Evolutionary conservation across 345 rosid species (phyloP).

Genomic region (Populus nigra): DNA sequence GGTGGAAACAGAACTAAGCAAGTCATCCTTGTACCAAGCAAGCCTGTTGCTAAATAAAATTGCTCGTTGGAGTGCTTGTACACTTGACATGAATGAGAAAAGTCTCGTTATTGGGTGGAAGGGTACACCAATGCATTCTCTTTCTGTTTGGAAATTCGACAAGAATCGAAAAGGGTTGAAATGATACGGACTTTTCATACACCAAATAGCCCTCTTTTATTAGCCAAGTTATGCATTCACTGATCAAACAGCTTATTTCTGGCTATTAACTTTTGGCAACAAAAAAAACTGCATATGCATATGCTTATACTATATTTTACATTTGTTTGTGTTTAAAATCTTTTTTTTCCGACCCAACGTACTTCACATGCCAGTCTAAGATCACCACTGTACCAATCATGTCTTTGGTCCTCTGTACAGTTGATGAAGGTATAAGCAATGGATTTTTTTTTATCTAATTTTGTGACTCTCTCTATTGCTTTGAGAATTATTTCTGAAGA

Average conservation of each 20-base stretch:
- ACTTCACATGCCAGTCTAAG: neutral
- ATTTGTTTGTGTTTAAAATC: neutral
- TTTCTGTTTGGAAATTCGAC: constrained; percentile 34
- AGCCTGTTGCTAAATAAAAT: constrained; percentile 19
- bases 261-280: neutral
- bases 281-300: neutral
- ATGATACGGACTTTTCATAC: neutral
- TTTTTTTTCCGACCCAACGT: neutral
- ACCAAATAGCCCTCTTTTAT: neutral
- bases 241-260: neutral
- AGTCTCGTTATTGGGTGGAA: constrained; percentile 35
- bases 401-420: neutral
- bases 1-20: constrained; percentile 29
- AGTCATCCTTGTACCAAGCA: constrained; percentile 27
- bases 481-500: too few species aligned
- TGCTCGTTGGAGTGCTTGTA: constrained; percentile 27
- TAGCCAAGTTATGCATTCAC: neutral
- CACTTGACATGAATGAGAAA: constrained; percentile 23
- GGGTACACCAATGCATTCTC: constrained; percentile 28
- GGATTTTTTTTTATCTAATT: neutral
- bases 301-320: neutral
- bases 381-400: neutral
- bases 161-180: neutral
- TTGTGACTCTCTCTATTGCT: too few species aligned
- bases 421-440: neutral